Percentiles rank a stretch among this genome's conserved stretches.
phyloP scores from a whole-genome alignment of 768 basidiomycete species.

The Mycena venus region DNA sequence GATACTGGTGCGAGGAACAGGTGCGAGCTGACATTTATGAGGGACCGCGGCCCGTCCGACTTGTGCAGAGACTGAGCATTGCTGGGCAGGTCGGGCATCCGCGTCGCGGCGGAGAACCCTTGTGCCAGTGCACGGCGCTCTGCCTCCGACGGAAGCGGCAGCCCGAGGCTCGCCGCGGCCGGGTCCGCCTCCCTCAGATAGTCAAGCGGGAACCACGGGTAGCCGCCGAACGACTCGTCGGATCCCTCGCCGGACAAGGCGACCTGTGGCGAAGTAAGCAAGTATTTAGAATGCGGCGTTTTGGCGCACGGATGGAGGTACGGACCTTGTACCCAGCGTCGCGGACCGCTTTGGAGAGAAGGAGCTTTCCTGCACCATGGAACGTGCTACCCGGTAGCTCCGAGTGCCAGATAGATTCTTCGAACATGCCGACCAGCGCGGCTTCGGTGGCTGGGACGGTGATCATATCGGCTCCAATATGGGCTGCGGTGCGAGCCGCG shows the following conservation, averaged over 20 bases:
- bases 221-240: background rate
- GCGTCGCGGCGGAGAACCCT: background rate
- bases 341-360: constrained; percentile 3
- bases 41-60: too few species aligned
- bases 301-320: too few species aligned
- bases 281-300: too few species aligned
- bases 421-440: constrained; percentile 6
- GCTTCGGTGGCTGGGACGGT: background rate
- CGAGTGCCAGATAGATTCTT: constrained; percentile 1
- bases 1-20: background rate
- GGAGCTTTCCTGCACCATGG: constrained; percentile 3
- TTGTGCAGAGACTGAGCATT: background rate
- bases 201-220: too few species aligned
- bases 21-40: too few species aligned
- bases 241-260: background rate
- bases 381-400: constrained; percentile 6
- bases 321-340: constrained; percentile 8
- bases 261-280: constrained; percentile 1
- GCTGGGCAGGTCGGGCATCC: background rate
- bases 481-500: too few species aligned
- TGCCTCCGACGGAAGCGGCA: background rate
- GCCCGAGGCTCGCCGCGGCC: background rate
- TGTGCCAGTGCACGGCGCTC: background rate
- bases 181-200: background rate
- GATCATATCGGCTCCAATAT: too few species aligned